phyloP scores from a whole-genome alignment of 768 basidiomycete genomes.

The Hydnomerulius pinastri region DNA sequence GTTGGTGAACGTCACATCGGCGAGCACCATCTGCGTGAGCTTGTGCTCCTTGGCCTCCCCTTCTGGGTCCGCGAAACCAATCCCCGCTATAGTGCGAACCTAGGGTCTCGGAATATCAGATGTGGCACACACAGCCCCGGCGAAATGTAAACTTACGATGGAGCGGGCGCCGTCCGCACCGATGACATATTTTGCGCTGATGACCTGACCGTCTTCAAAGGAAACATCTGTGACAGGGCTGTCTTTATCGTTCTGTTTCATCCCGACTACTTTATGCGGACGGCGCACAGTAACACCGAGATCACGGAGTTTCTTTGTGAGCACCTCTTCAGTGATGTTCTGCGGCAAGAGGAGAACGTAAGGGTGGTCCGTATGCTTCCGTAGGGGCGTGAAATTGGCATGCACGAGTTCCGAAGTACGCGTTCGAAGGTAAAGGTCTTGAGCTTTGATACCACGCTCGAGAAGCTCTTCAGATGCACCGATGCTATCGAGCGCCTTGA shows the following conservation, averaged over 20 bases:
- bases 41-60: conserved; percentile 25
- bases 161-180: conserved; percentile 56
- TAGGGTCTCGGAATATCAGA: conserved; percentile 17
- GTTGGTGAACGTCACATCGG: conserved; percentile 46
- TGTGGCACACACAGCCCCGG: no score
- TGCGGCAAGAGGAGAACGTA: conserved; percentile 47
- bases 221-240: conserved; percentile 40
- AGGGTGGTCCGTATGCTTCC: conserved; percentile 45
- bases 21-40: conserved; percentile 45
- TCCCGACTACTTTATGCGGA: conserved; percentile 41
- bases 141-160: conserved; percentile 31
- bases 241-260: conserved; percentile 35
- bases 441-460: conserved; percentile 36
- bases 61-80: conserved; percentile 48
- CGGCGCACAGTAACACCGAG: conserved; percentile 36
- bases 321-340: conserved; percentile 42
- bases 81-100: conserved; percentile 44
- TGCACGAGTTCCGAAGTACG: conserved; percentile 29
- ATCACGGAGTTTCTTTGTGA: conserved; percentile 36
- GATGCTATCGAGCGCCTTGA: conserved; percentile 48
- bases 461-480: conserved; percentile 42
- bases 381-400: conserved; percentile 37
- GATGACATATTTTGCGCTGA: conserved; percentile 48
- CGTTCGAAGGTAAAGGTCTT: conserved; percentile 29
- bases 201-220: conserved; percentile 47